A percentile compares a stretch with the other conserved stretches of the same genome.
These are phyloP conservation scores for Asclepias syriaca DNA, from an alignment of 257 asterid genomes.

Conservation along the genomic window DNA sequence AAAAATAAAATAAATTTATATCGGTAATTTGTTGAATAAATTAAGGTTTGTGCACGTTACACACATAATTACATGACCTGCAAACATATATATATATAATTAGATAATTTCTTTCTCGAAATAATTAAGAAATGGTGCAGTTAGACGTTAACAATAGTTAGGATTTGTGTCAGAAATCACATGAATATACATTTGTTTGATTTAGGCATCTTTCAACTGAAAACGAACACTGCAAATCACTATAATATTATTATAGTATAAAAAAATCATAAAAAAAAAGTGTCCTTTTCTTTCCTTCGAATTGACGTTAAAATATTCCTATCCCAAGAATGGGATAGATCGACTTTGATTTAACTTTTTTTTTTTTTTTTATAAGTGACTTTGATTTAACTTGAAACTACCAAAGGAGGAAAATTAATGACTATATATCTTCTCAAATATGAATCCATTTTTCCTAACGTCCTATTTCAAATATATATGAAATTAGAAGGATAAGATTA, in stretches of 20 bases:
- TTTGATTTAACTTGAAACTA: slow-evolving; percentile 2
- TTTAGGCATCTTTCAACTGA: slow-evolving; percentile 1
- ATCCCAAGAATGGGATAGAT: background rate
- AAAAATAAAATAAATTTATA: background rate
- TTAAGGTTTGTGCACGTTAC: slow-evolving; percentile 15
- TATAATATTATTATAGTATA: background rate
- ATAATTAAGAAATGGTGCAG: background rate
- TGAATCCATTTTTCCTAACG: background rate
- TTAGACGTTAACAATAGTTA: slow-evolving; percentile 3
- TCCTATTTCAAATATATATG: no score
- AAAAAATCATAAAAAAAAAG: no score
- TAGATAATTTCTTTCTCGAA: background rate
- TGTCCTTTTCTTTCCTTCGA: slow-evolving; percentile 3
- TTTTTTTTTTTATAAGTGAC: no score
- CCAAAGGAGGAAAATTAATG: background rate
- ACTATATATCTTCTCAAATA: background rate
- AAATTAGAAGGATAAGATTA: no score
- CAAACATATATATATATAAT: no score
- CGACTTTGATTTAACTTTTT: background rate
- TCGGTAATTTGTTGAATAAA: background rate
- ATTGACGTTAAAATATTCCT: slow-evolving; percentile 3
- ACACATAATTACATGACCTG: slow-evolving; percentile 7
- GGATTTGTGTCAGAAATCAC: slow-evolving; percentile 2
- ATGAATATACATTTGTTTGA: background rate
- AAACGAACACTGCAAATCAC: slow-evolving; percentile 3